Base-by-base conservation (phyloP, 805 yeast species). In the Wickerhamiella qilinensis region DNA sequence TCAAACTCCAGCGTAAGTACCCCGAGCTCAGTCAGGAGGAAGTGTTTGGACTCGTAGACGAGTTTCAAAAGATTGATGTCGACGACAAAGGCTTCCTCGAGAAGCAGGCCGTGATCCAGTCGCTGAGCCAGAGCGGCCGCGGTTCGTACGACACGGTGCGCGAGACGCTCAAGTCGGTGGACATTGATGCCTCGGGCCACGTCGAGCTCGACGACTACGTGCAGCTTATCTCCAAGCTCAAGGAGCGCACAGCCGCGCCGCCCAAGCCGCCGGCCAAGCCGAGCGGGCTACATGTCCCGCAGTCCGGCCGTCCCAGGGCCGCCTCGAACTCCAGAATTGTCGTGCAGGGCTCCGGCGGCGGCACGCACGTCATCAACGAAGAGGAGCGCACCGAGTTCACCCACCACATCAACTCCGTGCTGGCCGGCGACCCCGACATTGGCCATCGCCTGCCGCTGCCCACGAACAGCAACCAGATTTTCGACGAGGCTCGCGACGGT, bases 371-470 rank as follows among this genome's bases (percentile, higher is more conserved):
- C 2, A 86, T 91, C 57, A 85, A 91, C 58, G 96, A 88, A 54
- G 98, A 91, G 65, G 98, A 91, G 63, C 73, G 95, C 58, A 68
- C 81, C 19, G 96, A 85, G 66, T 91, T 91, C 62, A 91, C 97
- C 4, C 75, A 93, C 54, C 98, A 91, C 59, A 86, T 91, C 61
- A 91, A 91, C 59, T 70, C 84, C 34, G 95, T 85, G 5, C 69
- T 91, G 42, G 75, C 85, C 4, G 97, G 93, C 16, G 98, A 91
- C 57, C 56, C 75, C 1, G 84, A 83, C 44, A 69, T 91, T 40
- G 96, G 94, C 20, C 64, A 68, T 43, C 67, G 94, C 48, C 62
- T 91, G 46, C 98, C 98, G 14, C 76, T 91, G 53, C 93, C 94
- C 48, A 75, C 93, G 8, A 94, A 91, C 45, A 77, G 84, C 38